Base-by-base conservation (phyloP, 2,329 filamentous ascomycete species). In the Colletotrichum cordylinicola region DNA sequence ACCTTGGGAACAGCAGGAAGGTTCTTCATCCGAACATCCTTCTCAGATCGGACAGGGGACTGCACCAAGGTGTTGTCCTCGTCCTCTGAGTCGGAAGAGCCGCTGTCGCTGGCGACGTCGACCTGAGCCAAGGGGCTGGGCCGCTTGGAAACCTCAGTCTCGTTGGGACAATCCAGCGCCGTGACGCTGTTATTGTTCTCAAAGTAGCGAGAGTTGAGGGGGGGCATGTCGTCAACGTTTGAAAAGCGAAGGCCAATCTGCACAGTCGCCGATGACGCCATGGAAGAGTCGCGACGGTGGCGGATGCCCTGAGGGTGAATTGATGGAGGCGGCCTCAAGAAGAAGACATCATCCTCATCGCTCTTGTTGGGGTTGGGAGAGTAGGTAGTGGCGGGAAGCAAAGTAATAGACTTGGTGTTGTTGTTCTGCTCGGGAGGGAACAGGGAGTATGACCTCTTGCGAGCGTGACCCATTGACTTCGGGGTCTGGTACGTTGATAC, bases 191-290 rank as follows among this genome's bases (percentile, higher is more conserved):
- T 72, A 70, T 83, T 77, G 77, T 85, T 79, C 66, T 75, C 80
- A 60, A 79, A 82, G 75, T 79, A 82, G 66, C 73, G 83, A 76
- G 68, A 82, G 55, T 83, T 79, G 21, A 84, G 80, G 18, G 84
- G 84, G 1, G 85, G 83, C 77, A 91, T 87, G 77, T 91, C 89
- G 16, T 88, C 85, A 37, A 90, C 87, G 70, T 88, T 91, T 31
- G 93, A 94, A 71, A 95, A 87, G 13, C 93, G 90, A 18, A 95
- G 86, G 2, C 93, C 93, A 67, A 95, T 94, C 80, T 94, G 93
- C 13, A 95, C 93, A 1, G 93, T 94, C 29, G 92, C 92, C 12
- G 91, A 91, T 60, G 93, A 94, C 18, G 87, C 87, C 56, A 92
- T 86, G 1, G 93, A 95, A 7, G 91, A 92, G 74, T 91, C 87